Evolutionary conservation across 2,329 filamentous ascomycete species (phyloP).

Genomic region (Aphanoascus verrucosus): DNA sequence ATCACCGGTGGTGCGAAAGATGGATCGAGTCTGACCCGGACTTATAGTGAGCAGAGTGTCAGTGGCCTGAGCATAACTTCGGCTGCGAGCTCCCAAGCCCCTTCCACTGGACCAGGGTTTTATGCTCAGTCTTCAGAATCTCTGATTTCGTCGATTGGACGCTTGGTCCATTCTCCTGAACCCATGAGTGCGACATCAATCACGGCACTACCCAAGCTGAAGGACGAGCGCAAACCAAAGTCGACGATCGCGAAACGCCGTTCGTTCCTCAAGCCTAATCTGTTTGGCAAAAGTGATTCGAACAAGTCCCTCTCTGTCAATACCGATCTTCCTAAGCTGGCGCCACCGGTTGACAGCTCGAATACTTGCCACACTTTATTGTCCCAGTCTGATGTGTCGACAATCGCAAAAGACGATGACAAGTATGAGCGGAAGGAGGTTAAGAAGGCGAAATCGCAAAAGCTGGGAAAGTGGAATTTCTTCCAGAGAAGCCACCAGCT

Average conservation of each 20-base stretch:
- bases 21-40: constrained; percentile 26
- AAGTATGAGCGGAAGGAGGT: constrained; percentile 14
- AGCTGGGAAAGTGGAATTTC: constrained; percentile 47
- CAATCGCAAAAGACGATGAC: constrained; percentile 16
- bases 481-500: constrained; percentile 40
- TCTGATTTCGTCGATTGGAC: constrained; percentile 22
- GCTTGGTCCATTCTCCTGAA: constrained; percentile 25
- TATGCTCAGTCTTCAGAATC: constrained; percentile 28
- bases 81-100: constrained; percentile 18
- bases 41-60: constrained; percentile 34
- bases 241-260: constrained; percentile 18
- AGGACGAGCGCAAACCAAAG: not conserved
- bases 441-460: constrained; percentile 25
- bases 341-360: constrained; percentile 20
- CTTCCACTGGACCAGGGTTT: constrained; percentile 20
- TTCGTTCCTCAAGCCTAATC: constrained; percentile 17
- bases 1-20: constrained; percentile 38
- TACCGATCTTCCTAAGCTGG: constrained; percentile 18
- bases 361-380: constrained; percentile 13
- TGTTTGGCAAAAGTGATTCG: not conserved
- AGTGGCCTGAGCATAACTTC: constrained; percentile 27
- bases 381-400: constrained; percentile 11
- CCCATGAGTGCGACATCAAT: constrained; percentile 19
- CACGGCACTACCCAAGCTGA: not conserved
- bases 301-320: constrained; percentile 17